Evolutionary conservation across 2,329 filamentous ascomycete species (phyloP).

Genomic region (Penicillium sp.): DNA sequence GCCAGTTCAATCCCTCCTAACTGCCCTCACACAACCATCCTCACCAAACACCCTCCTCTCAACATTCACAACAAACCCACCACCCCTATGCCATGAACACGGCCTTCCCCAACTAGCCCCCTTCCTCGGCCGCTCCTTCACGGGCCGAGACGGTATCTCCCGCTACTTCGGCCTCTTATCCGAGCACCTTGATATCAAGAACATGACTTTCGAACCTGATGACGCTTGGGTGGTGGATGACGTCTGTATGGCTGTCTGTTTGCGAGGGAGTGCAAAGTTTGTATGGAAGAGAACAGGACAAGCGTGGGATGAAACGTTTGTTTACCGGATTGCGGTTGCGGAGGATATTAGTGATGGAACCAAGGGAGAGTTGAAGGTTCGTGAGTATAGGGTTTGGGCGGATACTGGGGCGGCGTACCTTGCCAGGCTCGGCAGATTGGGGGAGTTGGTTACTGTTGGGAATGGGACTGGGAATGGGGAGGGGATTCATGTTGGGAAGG

Average conservation of each 20-base stretch:
- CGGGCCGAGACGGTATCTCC: constrained; percentile 33
- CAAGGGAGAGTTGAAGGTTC: constrained; percentile 29
- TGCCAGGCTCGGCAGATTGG: constrained; percentile 30
- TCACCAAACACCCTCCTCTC: constrained; percentile 26
- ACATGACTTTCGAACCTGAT: constrained; percentile 39
- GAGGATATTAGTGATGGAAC: constrained; percentile 18
- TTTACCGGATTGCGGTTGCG: constrained; percentile 38
- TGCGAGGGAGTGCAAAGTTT: constrained; percentile 38
- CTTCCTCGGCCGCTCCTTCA: constrained; percentile 44
- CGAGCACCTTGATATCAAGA: constrained; percentile 31
- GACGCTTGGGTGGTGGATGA: constrained; percentile 40
- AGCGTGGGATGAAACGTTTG: constrained; percentile 43
- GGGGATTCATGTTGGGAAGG: constrained; percentile 4
- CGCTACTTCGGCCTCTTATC: constrained; percentile 39
- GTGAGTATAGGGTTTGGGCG: constrained; percentile 44
- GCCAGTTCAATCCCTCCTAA: constrained; percentile 29
- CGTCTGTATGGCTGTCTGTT: constrained; percentile 29
- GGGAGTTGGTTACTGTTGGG: constrained; percentile 10
- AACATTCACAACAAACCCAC: constrained; percentile 34
- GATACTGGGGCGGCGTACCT: constrained; percentile 47
- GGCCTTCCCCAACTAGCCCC: constrained; percentile 42
- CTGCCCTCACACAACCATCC: constrained; percentile 28
- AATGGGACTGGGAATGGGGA: not conserved
- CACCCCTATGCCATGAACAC: constrained; percentile 37
- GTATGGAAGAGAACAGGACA: constrained; percentile 34